Evolutionary conservation across 257 asterid species (phyloP).

Genomic region (Lycium ferocissimum): DNA sequence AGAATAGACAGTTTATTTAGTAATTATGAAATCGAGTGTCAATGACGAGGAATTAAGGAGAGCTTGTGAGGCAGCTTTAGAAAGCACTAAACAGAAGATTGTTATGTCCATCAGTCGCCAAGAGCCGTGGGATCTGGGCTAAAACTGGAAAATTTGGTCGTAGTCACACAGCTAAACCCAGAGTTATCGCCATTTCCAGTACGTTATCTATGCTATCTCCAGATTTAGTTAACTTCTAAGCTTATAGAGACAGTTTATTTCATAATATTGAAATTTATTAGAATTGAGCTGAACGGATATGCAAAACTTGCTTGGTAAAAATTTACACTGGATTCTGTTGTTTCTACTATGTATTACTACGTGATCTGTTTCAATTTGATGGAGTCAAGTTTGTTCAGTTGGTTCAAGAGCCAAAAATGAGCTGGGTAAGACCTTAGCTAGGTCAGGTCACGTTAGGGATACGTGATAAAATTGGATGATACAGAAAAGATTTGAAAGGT

Average conservation of each 20-base stretch:
- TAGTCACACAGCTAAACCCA: constrained; percentile 90
- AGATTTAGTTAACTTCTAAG: neutral
- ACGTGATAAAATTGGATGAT: neutral
- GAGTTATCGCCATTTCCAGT: constrained; percentile 49
- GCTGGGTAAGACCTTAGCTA: neutral
- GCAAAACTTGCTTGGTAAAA: too few species aligned
- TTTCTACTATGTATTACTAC: neutral
- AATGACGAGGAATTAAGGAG: constrained; percentile 94
- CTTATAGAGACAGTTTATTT: neutral
- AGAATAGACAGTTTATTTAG: too few species aligned
- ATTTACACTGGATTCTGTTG: too few species aligned
- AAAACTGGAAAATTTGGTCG: constrained; percentile 83
- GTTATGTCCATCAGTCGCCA: constrained; percentile 91
- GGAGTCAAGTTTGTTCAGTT: neutral
- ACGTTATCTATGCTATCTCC: neutral
- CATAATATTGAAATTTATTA: too few species aligned
- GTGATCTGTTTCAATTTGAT: neutral
- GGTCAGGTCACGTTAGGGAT: neutral
- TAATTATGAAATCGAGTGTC: neutral
- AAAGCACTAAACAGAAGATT: constrained; percentile 76
- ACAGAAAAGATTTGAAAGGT: too few species aligned
- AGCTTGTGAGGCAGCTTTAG: constrained; percentile 92
- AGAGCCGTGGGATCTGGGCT: constrained; percentile 87
- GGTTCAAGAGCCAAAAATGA: neutral
- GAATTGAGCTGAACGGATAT: too few species aligned